These are phyloP conservation scores for Coemansia sp. DNA, from an alignment of 192 early-diverging fungal species.

Conservation along the genomic window DNA sequence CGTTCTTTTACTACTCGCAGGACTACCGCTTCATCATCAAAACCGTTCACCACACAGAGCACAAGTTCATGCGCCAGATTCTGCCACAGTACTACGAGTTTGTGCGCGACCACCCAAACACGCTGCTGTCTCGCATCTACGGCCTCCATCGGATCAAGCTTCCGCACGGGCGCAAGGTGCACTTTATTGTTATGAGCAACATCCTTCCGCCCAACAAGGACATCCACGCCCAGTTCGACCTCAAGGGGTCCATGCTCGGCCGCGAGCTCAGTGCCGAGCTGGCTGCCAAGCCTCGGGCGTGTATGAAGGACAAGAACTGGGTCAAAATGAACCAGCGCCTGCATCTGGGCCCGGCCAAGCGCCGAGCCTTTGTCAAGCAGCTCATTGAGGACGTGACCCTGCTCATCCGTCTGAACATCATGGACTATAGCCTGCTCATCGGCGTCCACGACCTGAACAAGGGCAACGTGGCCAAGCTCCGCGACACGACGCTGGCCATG, in stretches of 20 bases:
- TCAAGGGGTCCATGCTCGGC: conserved; percentile 94
- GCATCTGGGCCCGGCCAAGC: conserved; percentile 82
- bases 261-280: conserved; percentile 78
- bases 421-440: conserved; percentile 98
- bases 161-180: conserved; percentile 90
- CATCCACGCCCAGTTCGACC: conserved; percentile 94
- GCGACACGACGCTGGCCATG: conserved; percentile 87
- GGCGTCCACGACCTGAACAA: conserved; percentile 87
- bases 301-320: conserved; percentile 99
- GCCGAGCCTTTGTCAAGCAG: conserved; percentile 80
- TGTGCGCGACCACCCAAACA: conserved; percentile 85
- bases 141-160: conserved; percentile 96
- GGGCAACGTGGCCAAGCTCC: conserved; percentile 87
- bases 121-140: conserved; percentile 92
- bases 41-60: conserved; percentile 92
- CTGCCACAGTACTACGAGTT: conserved; percentile 91
- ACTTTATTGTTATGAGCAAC: conserved; percentile 99
- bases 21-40: conserved; percentile 99
- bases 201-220: conserved; percentile 97
- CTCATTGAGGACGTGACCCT: conserved; percentile 85
- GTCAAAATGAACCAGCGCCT: conserved; percentile 71
- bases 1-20: conserved; percentile 97
- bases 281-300: conserved; percentile 80
- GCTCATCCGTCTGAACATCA: conserved; percentile 79
- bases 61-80: conserved; percentile 90